Evolutionary conservation across 116 monocot species (phyloP).

Genomic region (Papilionanthe hybrid): DNA sequence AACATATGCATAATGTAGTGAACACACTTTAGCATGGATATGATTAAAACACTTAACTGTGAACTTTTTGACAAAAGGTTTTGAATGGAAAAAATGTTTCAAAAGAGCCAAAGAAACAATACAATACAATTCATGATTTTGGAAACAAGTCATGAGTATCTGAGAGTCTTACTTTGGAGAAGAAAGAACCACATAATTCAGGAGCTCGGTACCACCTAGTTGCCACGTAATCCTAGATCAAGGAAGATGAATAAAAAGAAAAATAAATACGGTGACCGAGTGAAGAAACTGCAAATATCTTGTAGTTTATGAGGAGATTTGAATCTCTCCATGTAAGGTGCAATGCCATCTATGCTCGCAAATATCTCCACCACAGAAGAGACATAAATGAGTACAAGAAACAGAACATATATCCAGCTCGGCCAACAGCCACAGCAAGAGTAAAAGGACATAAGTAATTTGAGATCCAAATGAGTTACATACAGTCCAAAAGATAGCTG

Average conservation of each 20-base stretch:
- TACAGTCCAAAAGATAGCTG: constrained; percentile 93
- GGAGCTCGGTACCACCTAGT: constrained; percentile 63
- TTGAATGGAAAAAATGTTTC: neutral
- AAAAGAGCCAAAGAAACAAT: too few species aligned
- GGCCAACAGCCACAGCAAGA: neutral
- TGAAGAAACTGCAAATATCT: neutral
- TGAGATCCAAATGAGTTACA: constrained; percentile 15
- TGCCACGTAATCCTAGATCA: constrained; percentile 59
- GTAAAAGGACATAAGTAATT: neutral
- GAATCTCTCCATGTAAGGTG: neutral
- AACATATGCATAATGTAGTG: neutral
- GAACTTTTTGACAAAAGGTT: neutral
- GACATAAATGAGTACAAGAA: neutral
- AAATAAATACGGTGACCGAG: constrained; percentile 4
- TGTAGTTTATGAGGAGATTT: neutral
- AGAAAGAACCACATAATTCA: constrained; percentile 64
- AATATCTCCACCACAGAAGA: neutral
- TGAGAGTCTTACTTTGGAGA: constrained; percentile 43
- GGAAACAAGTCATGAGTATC: neutral
- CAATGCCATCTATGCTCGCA: neutral
- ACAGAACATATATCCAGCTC: neutral
- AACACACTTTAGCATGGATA: neutral
- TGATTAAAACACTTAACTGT: neutral
- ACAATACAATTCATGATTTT: neutral
- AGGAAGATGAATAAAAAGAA: neutral